Evolutionary conservation across 495 filamentous ascomycete species (phyloP), one percentile per base, ranked within the genome.

Genomic region (Penicillium canescens): DNA sequence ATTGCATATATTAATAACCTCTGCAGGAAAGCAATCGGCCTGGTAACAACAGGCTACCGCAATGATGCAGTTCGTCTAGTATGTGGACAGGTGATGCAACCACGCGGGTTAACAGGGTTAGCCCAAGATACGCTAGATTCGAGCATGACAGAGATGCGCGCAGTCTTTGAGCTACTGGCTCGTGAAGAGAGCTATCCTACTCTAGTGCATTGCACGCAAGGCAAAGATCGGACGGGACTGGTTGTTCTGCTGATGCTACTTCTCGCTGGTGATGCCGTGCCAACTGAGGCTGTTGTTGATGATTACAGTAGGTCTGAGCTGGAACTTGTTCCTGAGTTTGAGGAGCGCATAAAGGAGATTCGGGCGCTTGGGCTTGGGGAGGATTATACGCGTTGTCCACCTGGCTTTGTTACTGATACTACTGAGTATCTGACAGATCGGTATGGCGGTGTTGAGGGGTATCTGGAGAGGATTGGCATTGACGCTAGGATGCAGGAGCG

Each of bases 221-320:
- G 91, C 34, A 96, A 96, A 61, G 91, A 95, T 63, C 82, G 90
- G 0, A 94, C 91, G 0, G 91, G 91, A 0, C 72, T 94, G 3
- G 73, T 89, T 20, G 68, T 90, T n/a, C 68, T 86, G 10, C 73
- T 95, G 16, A 59, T 80, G 0, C 67, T 92, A 1, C 63, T 92
- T 26, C 66, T 88, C 3, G 75, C 85, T 3, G 65, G 70, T 4
- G 75, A 86, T 5, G 56, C 69, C 9, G 78, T 89, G 0, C 80
- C 83, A 0, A 44, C 72, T 0, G 71, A 76, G 0, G 84, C 82
- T 0, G 80, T 94, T 13, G 62, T 68, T 11, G 63, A 82, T 47
- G 91, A 94, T 66, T 95, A 93, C 67, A 64, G 82, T 16, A 76
- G 78, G 9, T 85, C 82, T 26, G 82, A 84, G 60, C 67, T 73